Conservation (phyloP, 148 eudicot species). For the Camellia sinensis region DNA sequence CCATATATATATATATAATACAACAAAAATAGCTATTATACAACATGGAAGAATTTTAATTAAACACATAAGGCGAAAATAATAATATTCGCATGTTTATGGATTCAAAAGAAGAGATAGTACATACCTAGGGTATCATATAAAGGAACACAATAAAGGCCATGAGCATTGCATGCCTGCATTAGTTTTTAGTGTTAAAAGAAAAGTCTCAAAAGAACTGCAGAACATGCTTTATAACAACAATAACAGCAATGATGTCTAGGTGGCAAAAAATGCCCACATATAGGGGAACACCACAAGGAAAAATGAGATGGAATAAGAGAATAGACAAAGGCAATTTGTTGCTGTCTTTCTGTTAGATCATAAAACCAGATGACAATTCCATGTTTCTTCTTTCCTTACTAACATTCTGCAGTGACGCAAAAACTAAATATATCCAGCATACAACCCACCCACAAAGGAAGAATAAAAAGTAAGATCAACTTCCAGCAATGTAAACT, state of each 20-base stretch:
- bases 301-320: background rate
- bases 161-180: constrained; percentile 99
- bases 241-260: background rate
- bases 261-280: background rate
- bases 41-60: background rate
- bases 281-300: background rate
- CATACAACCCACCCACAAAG: background rate
- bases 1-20: background rate
- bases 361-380: too few relatives aligned
- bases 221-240: background rate
- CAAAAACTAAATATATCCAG: too few relatives aligned
- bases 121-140: constrained; percentile 87
- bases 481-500: background rate
- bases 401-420: background rate
- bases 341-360: background rate
- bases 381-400: background rate
- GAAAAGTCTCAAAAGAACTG: constrained; percentile 6
- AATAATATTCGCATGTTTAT: background rate
- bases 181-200: constrained; percentile 19
- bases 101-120: constrained; percentile 4
- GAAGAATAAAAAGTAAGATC: background rate
- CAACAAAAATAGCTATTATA: background rate
- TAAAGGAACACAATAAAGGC: constrained; percentile 83
- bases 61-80: background rate
- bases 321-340: background rate